Evolutionary conservation across 169 alveolate genomes (phyloP), one percentile per base, ranked within the genome.

Genomic region (Haemoproteus tartakovskyi): DNA sequence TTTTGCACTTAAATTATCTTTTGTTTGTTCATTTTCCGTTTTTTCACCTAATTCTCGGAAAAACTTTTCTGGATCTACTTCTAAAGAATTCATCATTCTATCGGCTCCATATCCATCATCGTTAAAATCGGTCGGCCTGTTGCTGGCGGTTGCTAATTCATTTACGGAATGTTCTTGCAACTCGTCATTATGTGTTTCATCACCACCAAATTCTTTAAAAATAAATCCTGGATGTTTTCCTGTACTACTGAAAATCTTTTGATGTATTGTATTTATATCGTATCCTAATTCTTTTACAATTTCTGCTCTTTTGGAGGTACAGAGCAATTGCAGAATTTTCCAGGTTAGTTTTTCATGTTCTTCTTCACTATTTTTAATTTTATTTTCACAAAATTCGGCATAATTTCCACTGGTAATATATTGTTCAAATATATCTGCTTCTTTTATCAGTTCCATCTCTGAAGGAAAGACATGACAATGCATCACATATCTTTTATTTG

Each of bases 1-100:
- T 27, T 12, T 27, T 0, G 29, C 45, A 22, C 27, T 21, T 33
- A 33, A 33, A 33, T 33, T 33, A 14, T 74, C 60, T 33, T 60
- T 60, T 0, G n/a, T 11, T 9, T 62, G 29, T 40, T 50, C 67
- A 79, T 51, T 59, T 36, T 79, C 86, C 1, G 33, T 79, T 37
- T 54, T 62, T 30, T 79, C 81, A 0, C 91, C 91, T n/a, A 87
- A 33, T 56, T 87, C 89, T 22, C 87, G 54, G 59, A 87, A 87
- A 50, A 87, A 87, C 22, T 87, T 78, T 50, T 87, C 91, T 1
- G 91, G 91, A 59, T 79, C 86, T 1, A 62, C 56, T 41, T 79
- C 84, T 8, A 57, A 74, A 2, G 67, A 16, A n/a, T n/a, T n/a
- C n/a, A n/a, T n/a, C n/a, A n/a, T n/a, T n/a, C n/a, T n/a, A n/a